Conservation (phyloP, 2,329 filamentous ascomycete genomes). For the Diplodia seriata region DNA sequence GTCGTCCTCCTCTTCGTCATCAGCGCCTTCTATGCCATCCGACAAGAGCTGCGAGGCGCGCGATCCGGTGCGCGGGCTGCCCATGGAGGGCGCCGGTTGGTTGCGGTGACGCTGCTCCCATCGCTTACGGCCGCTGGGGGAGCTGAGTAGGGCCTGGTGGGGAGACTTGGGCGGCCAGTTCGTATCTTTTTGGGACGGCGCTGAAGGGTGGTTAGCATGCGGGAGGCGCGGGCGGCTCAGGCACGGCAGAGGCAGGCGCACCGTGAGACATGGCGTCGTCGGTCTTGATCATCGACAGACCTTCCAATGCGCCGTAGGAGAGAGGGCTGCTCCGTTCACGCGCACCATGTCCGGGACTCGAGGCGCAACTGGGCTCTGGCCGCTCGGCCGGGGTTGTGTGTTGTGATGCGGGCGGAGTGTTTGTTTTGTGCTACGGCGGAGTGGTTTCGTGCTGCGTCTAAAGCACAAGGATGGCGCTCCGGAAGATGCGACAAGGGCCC, state of each 20-base stretch:
- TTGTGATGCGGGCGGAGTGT: constrained; percentile 14
- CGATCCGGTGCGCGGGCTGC: constrained; percentile 18
- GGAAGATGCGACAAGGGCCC: constrained; percentile 18
- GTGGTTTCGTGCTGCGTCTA: constrained; percentile 28
- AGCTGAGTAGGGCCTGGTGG: constrained; percentile 67
- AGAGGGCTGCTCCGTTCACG: not conserved
- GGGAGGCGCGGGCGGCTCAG: constrained; percentile 6
- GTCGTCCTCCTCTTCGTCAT: constrained; percentile 65
- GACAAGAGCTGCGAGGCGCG: constrained; percentile 25
- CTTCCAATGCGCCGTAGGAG: constrained; percentile 36
- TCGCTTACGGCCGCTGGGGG: constrained; percentile 80
- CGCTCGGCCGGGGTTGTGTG: constrained; percentile 4
- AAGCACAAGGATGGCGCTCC: constrained; percentile 31
- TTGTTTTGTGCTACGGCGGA: constrained; percentile 32
- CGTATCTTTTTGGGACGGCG: constrained; percentile 48
- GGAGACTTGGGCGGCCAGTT: constrained; percentile 70
- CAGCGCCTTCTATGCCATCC: constrained; percentile 55
- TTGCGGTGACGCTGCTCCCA: constrained; percentile 64
- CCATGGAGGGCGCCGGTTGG: constrained; percentile 62
- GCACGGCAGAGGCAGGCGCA: constrained; percentile 36
- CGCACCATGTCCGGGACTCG: constrained; percentile 29
- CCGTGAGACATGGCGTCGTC: constrained; percentile 56
- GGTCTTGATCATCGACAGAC: constrained; percentile 52
- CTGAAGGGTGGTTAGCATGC: constrained; percentile 16
- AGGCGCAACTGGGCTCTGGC: constrained; percentile 12